phyloP scores from a whole-genome alignment of 371 early-diverging fungal species.

The Polyrhizophydium stewartii region DNA sequence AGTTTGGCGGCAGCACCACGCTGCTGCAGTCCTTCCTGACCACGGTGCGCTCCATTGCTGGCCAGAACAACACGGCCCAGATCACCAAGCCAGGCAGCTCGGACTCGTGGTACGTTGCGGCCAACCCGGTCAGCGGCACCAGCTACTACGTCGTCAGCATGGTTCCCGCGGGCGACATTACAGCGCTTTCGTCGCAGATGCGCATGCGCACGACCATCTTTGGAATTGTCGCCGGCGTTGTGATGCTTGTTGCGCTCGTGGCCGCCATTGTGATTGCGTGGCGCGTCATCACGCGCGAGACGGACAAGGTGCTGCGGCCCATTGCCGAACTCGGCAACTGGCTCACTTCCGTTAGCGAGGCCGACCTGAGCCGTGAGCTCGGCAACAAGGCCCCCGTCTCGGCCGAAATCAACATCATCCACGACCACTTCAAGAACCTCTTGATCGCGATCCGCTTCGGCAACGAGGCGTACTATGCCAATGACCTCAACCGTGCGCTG shows the following conservation, averaged over 20 bases:
- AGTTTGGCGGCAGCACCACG: conserved; percentile 1
- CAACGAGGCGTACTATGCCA: conserved; percentile 19
- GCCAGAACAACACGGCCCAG: too few species aligned
- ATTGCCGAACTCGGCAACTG: conserved; percentile 12
- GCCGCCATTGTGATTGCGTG: conserved; percentile 2
- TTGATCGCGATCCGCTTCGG: conserved; percentile 24
- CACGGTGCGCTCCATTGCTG: too few species aligned
- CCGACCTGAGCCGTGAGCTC: conserved; percentile 12
- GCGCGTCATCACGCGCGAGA: conserved; percentile 3
- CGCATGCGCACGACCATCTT: conserved; percentile 3
- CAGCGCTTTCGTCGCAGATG: too few species aligned
- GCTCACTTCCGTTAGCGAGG: conserved; percentile 3
- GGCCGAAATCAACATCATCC: conserved; percentile 6
- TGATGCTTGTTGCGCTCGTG: background rate
- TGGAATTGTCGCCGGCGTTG: background rate
- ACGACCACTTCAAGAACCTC: background rate
- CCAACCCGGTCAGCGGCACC: too few species aligned
- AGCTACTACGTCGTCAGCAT: too few species aligned
- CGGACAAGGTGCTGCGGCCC: conserved; percentile 10
- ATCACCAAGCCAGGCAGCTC: too few species aligned
- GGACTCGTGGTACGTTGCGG: conserved; percentile 8
- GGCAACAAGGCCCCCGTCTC: conserved; percentile 2
- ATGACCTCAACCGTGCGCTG: conserved; percentile 16
- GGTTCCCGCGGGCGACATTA: too few species aligned
- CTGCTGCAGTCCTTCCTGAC: too few species aligned